Conservation (phyloP, 2,329 filamentous ascomycete species). For the Diaporthe destruens region DNA sequence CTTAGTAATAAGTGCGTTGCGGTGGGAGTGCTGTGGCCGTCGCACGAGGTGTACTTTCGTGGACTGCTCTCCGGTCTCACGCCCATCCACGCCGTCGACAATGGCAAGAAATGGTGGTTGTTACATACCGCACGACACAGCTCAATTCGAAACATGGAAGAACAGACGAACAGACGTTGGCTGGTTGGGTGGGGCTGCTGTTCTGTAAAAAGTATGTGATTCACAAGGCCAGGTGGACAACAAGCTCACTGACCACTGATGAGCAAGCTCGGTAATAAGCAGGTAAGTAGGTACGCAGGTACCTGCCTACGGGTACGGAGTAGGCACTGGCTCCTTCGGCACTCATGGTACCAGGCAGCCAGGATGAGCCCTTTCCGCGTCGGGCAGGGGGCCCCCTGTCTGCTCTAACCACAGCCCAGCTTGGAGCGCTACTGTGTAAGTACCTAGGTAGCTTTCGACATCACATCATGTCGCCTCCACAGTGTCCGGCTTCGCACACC, state of each 20-base stretch:
- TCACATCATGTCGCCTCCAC: background rate
- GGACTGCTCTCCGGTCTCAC: constrained; percentile 2
- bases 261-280: too few species aligned
- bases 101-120: background rate
- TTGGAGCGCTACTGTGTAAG: background rate
- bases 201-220: constrained; percentile 17
- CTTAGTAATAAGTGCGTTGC: background rate
- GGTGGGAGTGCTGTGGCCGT: background rate
- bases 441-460: background rate
- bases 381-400: background rate
- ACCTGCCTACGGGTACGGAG: background rate
- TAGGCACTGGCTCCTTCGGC: background rate
- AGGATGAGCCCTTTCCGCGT: background rate
- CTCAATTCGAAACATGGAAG: constrained; percentile 22
- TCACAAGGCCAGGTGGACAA: constrained; percentile 3
- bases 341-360: too few species aligned
- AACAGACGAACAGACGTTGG: background rate
- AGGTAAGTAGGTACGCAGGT: too few species aligned
- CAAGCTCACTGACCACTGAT: background rate
- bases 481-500: background rate
- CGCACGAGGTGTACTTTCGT: constrained; percentile 6
- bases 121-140: background rate
- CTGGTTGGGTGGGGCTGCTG: constrained; percentile 3
- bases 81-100: constrained; percentile 21
- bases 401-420: too few species aligned